Percentiles rank a stretch among this genome's conserved stretches.
phyloP scores from a whole-genome alignment of 192 early-diverging fungal genomes.

The Umbelopsis sp. region DNA sequence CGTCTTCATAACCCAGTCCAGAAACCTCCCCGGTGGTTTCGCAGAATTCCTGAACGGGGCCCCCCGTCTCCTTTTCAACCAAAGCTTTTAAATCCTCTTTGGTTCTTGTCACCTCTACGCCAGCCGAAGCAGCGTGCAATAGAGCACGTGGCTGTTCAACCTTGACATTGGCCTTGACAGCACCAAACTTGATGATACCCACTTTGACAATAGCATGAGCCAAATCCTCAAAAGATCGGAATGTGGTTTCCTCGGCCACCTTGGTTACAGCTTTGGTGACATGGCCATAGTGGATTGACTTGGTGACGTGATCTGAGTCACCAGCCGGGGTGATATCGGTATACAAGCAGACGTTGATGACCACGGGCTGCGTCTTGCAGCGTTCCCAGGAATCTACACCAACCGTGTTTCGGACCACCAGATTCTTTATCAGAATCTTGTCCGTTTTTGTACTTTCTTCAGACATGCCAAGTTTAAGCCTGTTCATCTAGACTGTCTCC shows the following conservation, averaged over 20 bases:
- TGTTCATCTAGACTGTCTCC: too few species aligned
- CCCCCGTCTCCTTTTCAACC: constrained; percentile 17
- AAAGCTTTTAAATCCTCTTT: constrained; percentile 49
- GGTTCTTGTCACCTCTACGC: constrained; percentile 85
- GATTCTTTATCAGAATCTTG: constrained; percentile 73
- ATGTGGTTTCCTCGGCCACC: constrained; percentile 73
- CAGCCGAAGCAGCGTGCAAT: constrained; percentile 87
- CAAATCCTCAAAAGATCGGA: constrained; percentile 73
- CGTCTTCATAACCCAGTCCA: constrained; percentile 62
- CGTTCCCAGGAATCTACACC: constrained; percentile 96
- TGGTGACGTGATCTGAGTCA: constrained; percentile 75
- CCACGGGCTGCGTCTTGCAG: constrained; percentile 83
- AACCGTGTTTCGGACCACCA: constrained; percentile 80
- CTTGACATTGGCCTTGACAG: constrained; percentile 66
- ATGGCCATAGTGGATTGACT: constrained; percentile 84
- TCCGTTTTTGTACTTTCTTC: constrained; percentile 39
- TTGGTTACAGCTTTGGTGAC: constrained; percentile 76
- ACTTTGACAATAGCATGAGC: constrained; percentile 67
- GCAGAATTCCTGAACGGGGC: background rate
- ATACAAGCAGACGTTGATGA: constrained; percentile 75
- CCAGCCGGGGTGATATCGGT: constrained; percentile 78
- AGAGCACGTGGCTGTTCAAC: constrained; percentile 87
- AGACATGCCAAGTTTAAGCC: too few species aligned
- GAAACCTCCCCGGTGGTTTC: constrained; percentile 46
- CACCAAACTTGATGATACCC: constrained; percentile 66